Base-by-base conservation (phyloP, 352 stramenopile genomes). In the Globisporangium paddicum region DNA sequence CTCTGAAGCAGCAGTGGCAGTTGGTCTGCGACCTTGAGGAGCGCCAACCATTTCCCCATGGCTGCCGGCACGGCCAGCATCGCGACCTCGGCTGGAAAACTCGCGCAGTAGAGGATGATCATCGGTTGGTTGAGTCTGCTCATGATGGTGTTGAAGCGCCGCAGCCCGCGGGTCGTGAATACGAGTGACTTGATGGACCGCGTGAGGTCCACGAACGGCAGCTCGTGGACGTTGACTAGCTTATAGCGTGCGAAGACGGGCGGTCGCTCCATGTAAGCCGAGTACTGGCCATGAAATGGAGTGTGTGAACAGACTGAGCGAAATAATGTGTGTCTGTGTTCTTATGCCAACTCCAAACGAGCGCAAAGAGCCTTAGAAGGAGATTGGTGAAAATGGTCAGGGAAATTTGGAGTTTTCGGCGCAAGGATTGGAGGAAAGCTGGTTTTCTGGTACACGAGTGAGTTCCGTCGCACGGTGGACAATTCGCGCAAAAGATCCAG, bases 131-230 rank as follows among this genome's bases (percentile, higher is more conserved):
- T 35, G 28, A 58, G 37, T 10, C 48, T 58, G 25, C 10, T 10
- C 23, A 34, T 49, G 11, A 19, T 5, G 11, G 9, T 18, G 44
- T 49, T 49, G 44, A 49, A 49, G 44, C 44, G 44, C 19, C 11
- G 13, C 18, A 58, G 11, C n/a, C 18, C 40, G 16, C 16, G 21
- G 16, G 46, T 45, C 9, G 52, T 38, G n/a, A 58, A 58, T 2
- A 58, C 1, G 26, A 58, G 18, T 6, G 32, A 48, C n/a, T 58
- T 58, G 37, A 58, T 18, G 14, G 52, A 58, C 7, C 21, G 19
- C n/a, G 35, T 46, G 26, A 58, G 23, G 25, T 58, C 25, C 16
- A 58, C 18, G 6, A 3, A 11, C 3, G 51, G 52, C 8, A 58
- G 37, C 23, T 18, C 19, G 25, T 58, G 26, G 7, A 58, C 52